A percentile compares a stretch with the other conserved stretches of the same genome.
These are phyloP conservation scores for Ceratocystis eucalypticola DNA, from an alignment of 2,329 filamentous ascomycete species.

Conservation along the genomic window DNA sequence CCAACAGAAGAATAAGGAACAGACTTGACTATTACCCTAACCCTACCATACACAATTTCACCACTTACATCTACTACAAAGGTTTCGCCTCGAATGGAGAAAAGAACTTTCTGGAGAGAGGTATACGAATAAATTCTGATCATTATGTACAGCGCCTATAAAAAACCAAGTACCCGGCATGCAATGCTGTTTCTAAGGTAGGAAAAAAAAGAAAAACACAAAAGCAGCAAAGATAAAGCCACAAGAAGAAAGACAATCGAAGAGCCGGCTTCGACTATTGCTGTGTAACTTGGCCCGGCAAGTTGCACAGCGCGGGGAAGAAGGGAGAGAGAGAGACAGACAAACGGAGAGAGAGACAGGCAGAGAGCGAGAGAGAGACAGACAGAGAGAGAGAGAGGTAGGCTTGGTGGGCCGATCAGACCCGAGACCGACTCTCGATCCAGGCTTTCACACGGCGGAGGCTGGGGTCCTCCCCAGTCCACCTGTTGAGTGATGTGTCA, in stretches of 20 bases:
- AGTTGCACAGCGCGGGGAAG: not conserved
- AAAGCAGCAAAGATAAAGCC: not conserved
- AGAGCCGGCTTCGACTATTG: not conserved
- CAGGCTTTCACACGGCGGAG: conserved; percentile 45
- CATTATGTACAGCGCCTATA: not conserved
- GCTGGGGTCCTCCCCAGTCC: conserved; percentile 49
- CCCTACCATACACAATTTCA: too few species aligned
- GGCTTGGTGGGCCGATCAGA: not conserved
- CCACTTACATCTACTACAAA: too few species aligned
- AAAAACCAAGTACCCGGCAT: not conserved
- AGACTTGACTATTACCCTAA: too few species aligned
- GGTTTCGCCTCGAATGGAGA: too few species aligned
- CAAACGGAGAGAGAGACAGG: not conserved
- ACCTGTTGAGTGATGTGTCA: conserved; percentile 44
- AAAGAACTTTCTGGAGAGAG: too few species aligned
- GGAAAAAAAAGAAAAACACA: conserved; percentile 6
- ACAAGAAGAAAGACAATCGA: not conserved
- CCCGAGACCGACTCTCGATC: conserved; percentile 34
- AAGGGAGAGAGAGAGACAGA: not conserved
- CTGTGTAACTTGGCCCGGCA: conserved; percentile 6
- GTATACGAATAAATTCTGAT: not conserved
- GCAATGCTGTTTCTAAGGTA: conserved; percentile 8
- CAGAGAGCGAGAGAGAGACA: not conserved
- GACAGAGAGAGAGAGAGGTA: too few species aligned
- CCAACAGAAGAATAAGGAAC: too few species aligned